Percentiles rank a stretch among this genome's conserved stretches.
These are phyloP conservation scores for Chaetomiaceae sp. DNA, from an alignment of 2,329 filamentous ascomycete species.

Conservation along the genomic window DNA sequence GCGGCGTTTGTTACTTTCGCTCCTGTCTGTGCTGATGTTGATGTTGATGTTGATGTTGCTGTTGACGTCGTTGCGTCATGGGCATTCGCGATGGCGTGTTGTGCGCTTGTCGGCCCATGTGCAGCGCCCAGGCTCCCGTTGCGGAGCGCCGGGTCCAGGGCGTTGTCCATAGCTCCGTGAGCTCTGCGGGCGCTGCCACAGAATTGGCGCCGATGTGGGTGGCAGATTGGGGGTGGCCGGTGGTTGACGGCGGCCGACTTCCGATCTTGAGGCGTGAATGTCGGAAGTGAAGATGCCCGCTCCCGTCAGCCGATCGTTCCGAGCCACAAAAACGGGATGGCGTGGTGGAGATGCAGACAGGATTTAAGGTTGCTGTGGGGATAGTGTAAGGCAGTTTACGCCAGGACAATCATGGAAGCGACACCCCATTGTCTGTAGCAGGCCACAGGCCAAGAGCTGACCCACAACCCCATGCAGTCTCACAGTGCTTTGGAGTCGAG, in stretches of 20 bases:
- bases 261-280: conserved; percentile 14
- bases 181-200: too few species aligned
- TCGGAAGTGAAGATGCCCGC: conserved; percentile 10
- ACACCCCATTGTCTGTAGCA: too few species aligned
- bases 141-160: conserved; percentile 20
- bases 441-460: too few species aligned
- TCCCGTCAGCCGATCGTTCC: conserved; percentile 8
- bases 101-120: too few species aligned
- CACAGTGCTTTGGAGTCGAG: too few species aligned
- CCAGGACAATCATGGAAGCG: too few species aligned
- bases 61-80: conserved; percentile 1
- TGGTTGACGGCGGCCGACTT: conserved; percentile 18
- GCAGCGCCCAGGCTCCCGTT: too few species aligned
- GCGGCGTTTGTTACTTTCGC: not conserved
- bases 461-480: too few species aligned
- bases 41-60: not conserved
- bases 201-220: not conserved
- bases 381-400: too few species aligned
- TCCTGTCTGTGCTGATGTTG: not conserved
- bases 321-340: not conserved
- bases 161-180: conserved; percentile 17
- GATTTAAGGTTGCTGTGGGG: too few species aligned
- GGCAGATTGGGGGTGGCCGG: not conserved
- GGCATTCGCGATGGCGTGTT: too few species aligned
- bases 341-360: too few species aligned